phyloP scores from a whole-genome alignment of 1,284 basidiomycete species.

The Papiliotrema fonsecae region DNA sequence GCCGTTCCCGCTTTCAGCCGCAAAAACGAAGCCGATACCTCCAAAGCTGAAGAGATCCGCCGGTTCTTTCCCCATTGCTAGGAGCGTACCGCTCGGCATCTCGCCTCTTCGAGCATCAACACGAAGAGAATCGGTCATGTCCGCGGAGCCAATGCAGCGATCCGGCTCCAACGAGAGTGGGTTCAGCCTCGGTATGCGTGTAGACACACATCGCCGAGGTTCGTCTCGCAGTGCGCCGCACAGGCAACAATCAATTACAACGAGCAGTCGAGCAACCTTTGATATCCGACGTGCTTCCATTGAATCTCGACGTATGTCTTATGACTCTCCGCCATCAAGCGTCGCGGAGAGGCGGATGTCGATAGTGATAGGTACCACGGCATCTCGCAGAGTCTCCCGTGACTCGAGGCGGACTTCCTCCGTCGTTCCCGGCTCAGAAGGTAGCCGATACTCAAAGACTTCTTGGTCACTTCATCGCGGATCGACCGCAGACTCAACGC shows the following conservation, averaged over 20 bases:
- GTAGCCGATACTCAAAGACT: background rate
- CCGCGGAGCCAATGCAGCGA: slow-evolving; percentile 14
- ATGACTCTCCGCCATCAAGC: slow-evolving; percentile 3
- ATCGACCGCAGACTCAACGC: background rate
- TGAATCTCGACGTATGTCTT: slow-evolving; percentile 4
- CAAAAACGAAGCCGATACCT: background rate
- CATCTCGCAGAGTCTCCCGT: background rate
- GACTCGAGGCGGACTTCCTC: no score
- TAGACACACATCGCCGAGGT: no score
- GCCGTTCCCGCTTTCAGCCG: slow-evolving; percentile 16
- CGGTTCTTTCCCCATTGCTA: slow-evolving; percentile 22
- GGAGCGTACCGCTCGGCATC: slow-evolving; percentile 20
- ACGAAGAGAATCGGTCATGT: slow-evolving; percentile 23
- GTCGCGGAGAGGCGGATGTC: slow-evolving; percentile 17
- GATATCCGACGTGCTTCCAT: background rate
- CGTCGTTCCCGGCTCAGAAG: no score
- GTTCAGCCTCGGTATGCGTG: no score
- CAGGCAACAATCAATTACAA: no score
- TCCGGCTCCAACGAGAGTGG: no score
- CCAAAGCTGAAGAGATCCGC: slow-evolving; percentile 6
- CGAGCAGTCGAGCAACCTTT: no score
- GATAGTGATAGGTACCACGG: slow-evolving; percentile 8
- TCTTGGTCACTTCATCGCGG: background rate
- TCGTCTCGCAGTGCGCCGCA: no score
- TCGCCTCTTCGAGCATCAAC: background rate